phyloP scores from a whole-genome alignment of 169 alveolate species.

The Cryptosporidium ubiquitum region DNA sequence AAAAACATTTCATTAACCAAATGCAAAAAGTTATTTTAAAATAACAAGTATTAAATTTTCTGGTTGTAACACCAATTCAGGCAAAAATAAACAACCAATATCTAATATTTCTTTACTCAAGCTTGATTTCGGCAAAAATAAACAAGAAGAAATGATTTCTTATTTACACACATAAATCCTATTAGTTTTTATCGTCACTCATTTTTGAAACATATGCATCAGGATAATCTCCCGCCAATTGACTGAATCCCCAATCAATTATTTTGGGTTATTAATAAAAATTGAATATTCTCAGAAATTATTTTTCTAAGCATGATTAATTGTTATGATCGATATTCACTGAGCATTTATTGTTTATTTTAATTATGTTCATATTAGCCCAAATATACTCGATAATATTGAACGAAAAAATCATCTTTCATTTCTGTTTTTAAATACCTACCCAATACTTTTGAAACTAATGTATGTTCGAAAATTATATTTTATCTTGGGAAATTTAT shows the following conservation, averaged over 20 bases:
- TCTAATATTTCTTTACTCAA: background rate
- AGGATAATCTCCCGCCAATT: slow-evolving; percentile 28
- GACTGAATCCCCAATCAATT: background rate
- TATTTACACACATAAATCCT: slow-evolving; percentile 23
- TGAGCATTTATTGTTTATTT: no score
- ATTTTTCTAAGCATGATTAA: no score
- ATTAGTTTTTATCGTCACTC: slow-evolving; percentile 10
- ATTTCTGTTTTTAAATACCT: no score
- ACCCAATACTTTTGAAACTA: no score
- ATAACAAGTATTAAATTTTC: background rate
- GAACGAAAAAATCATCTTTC: no score
- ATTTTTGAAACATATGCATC: slow-evolving; percentile 12
- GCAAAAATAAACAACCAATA: slow-evolving; percentile 3
- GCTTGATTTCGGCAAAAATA: background rate
- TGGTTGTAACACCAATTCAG: background rate
- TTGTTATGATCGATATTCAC: no score
- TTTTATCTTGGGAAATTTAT: background rate
- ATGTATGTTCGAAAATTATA: background rate
- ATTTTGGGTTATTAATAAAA: no score
- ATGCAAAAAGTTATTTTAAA: background rate
- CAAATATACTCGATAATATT: no score
- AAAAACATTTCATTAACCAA: slow-evolving; percentile 4
- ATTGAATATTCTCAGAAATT: background rate
- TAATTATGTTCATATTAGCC: no score
- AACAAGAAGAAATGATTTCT: background rate